These are phyloP conservation scores for Suillus subaureus DNA, from an alignment of 768 basidiomycete species.

Conservation along the genomic window DNA sequence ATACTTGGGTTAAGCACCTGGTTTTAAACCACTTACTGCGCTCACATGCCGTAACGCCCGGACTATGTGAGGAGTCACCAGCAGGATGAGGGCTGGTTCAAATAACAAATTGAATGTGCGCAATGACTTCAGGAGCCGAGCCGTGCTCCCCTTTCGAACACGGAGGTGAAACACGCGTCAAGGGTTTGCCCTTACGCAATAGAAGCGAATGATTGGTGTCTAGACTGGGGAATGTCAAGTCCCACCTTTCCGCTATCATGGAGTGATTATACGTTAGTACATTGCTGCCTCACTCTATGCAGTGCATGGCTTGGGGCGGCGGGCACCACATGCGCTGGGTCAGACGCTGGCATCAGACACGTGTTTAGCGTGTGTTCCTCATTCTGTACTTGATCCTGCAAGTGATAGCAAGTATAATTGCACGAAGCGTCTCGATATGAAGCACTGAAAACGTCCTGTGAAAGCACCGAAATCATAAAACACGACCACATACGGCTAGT, in stretches of 20 bases:
- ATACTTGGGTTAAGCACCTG: slow-evolving; percentile 28
- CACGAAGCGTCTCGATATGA: slow-evolving; percentile 33
- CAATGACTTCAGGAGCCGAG: slow-evolving; percentile 27
- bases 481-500: slow-evolving; percentile 32
- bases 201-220: slow-evolving; percentile 15
- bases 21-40: slow-evolving; percentile 44
- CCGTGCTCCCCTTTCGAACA: slow-evolving; percentile 27
- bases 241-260: slow-evolving; percentile 15
- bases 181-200: slow-evolving; percentile 26
- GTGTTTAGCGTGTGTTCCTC: slow-evolving; percentile 27
- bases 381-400: slow-evolving; percentile 19
- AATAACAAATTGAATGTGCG: slow-evolving; percentile 26
- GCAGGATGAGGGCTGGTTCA: slow-evolving; percentile 33
- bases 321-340: background rate
- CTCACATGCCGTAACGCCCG: slow-evolving; percentile 44
- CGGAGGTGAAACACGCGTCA: slow-evolving; percentile 30
- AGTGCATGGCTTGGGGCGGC: slow-evolving; percentile 15
- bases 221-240: slow-evolving; percentile 9
- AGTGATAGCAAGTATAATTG: slow-evolving; percentile 25
- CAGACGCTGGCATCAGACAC: slow-evolving; percentile 18
- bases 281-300: slow-evolving; percentile 15
- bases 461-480: slow-evolving; percentile 23
- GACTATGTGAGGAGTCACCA: slow-evolving; percentile 29
- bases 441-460: slow-evolving; percentile 30
- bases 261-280: slow-evolving; percentile 20